Conservation (phyloP, 116 monocot species). For the Posidonia oceanica region DNA sequence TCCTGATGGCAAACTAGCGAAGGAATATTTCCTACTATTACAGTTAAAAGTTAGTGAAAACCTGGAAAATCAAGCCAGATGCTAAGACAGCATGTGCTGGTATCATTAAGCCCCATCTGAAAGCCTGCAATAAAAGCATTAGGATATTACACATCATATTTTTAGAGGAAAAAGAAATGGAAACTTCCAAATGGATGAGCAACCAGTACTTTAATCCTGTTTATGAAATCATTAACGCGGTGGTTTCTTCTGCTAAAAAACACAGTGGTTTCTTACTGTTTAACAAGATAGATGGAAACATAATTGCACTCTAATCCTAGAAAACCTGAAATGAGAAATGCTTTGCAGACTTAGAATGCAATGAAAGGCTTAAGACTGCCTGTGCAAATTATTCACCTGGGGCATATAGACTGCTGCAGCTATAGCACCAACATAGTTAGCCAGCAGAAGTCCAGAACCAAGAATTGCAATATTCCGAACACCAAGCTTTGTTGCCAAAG, state of each 20-base stretch:
- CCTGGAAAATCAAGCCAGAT: slow-evolving; percentile 69
- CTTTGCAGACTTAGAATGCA: no score
- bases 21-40: background rate
- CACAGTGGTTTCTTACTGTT: no score
- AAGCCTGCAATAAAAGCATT: slow-evolving; percentile 41
- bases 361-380: background rate
- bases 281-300: no score
- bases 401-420: slow-evolving; percentile 61
- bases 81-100: slow-evolving; percentile 69
- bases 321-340: no score
- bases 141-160: background rate
- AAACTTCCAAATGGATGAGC: no score
- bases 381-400: slow-evolving; percentile 36
- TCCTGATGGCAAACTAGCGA: background rate
- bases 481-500: slow-evolving; percentile 93
- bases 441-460: slow-evolving; percentile 81
- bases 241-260: no score
- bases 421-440: slow-evolving; percentile 78
- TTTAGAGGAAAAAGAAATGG: background rate
- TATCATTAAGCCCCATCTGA: slow-evolving; percentile 69
- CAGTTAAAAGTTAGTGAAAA: slow-evolving; percentile 9
- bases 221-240: no score
- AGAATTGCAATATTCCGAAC: slow-evolving; percentile 92
- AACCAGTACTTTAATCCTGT: no score
- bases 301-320: background rate